Base-by-base conservation (phyloP, 495 filamentous ascomycete species). In the Xylaria flabelliformis region DNA sequence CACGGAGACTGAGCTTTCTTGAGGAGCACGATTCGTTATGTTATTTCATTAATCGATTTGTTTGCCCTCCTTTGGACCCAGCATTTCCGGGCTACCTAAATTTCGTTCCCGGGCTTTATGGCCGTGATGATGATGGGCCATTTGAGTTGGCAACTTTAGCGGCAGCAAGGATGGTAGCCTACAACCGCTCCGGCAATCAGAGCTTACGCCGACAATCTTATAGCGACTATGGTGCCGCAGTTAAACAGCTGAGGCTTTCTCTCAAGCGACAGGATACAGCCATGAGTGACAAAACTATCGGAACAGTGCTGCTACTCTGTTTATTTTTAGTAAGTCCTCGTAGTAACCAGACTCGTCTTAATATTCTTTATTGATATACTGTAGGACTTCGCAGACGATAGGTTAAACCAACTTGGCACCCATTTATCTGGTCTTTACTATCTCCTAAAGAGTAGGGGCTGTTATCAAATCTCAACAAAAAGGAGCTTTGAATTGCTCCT, bases 21-120 rank as follows among this genome's bases (percentile, higher is more conserved):
- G 50, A 53, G 50, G 50, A 26, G 50, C 50, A 26, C 9, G 50
- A 53, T 53, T 53, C 50, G 9, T 53, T 53, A 26, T 53, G 50
- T 26, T 53, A 53, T 53, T 53, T 53, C 50, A 53, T 53, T 26
- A 53, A 53, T 53, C 50, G 50, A 53, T 53, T 53, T 53, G 50
- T 53, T 5, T 53, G 50, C 9, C 50, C 50, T 26, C 50, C 50
- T 53, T 53, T 53, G 10, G 50, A 53, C 21, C 50, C 50, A 26
- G 50, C 50, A 12, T 53, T 53, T 53, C 50, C 50, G 9, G 50
- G 50, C 21, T 53, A 53, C 50, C 50, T 53, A 9, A 53, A 53
- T 53, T 53, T 53, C 21, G 26, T 53, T 13, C 50, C 50, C 21
- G 50, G 50, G 21, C 21, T 53, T n/a, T 53, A 53, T 13, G 21